phyloP scores from a whole-genome alignment of 225 moss, liverwort and hornwort genomes.

The Pseudisothecium myosuroides region DNA sequence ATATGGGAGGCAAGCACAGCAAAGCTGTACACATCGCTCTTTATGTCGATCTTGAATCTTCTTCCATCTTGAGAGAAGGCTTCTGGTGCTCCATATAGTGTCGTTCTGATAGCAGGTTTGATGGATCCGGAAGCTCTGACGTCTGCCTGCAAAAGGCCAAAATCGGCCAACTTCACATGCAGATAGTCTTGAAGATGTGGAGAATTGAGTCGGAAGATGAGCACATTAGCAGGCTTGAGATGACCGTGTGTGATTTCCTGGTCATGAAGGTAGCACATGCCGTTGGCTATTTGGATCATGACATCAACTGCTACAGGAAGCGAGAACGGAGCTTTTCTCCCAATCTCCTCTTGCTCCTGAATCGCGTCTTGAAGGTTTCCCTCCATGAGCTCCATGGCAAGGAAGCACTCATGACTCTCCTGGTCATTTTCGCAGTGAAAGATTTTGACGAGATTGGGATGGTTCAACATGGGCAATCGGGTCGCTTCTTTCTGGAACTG shows the following conservation, averaged over 20 bases:
- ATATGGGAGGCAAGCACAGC: constrained; percentile 9
- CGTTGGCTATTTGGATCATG: constrained; percentile 29
- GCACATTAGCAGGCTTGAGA: constrained; percentile 19
- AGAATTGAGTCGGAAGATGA: background rate
- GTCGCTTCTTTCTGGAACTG: constrained; percentile 2
- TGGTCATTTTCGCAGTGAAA: background rate
- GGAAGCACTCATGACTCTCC: background rate
- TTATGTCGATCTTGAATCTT: background rate
- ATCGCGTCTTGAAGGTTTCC: constrained; percentile 14
- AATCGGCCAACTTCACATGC: constrained; percentile 20
- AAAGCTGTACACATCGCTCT: constrained; percentile 35
- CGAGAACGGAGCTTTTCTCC: background rate
- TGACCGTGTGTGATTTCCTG: constrained; percentile 10
- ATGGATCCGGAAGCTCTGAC: background rate
- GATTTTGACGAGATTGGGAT: constrained; percentile 25
- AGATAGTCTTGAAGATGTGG: constrained; percentile 2
- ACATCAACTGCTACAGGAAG: constrained; percentile 20
- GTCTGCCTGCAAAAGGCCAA: constrained; percentile 15
- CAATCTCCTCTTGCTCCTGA: background rate
- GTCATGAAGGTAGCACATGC: constrained; percentile 37
- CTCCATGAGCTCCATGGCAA: constrained; percentile 37
- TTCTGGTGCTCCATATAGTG: constrained; percentile 22
- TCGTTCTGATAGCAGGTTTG: background rate
- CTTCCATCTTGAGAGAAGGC: constrained; percentile 5
- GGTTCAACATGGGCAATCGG: background rate